These are phyloP conservation scores for Saussurea involucrata DNA, from an alignment of 129 eudicot genomes.

Conservation along the genomic window DNA sequence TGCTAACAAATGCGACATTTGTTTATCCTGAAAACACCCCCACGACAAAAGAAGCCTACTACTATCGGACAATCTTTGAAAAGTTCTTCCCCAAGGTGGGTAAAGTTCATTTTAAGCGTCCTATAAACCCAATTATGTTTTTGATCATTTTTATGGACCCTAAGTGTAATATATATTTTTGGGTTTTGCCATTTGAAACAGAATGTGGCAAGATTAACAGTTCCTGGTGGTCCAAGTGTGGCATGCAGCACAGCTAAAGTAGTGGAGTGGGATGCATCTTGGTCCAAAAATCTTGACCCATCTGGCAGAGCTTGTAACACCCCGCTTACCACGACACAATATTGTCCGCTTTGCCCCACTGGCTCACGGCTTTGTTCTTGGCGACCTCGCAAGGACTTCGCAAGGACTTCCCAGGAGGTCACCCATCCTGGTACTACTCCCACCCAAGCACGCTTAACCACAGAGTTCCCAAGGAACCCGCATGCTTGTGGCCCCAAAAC, in stretches of 20 bases:
- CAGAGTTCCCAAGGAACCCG: too few species aligned
- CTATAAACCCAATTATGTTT: not conserved
- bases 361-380: too few species aligned
- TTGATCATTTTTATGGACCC: not conserved
- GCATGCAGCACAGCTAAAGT: conserved; percentile 99
- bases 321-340: too few species aligned
- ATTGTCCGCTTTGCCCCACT: too few species aligned
- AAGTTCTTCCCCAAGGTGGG: conserved; percentile 91
- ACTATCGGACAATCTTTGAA: conserved; percentile 85
- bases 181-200: conserved; percentile 19
- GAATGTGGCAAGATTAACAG: conserved; percentile 94
- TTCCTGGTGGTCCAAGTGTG: conserved; percentile 97
- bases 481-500: too few species aligned
- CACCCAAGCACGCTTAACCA: too few species aligned
- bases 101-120: not conserved
- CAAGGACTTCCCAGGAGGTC: too few species aligned
- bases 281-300: conserved; percentile 97
- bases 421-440: too few species aligned
- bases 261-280: conserved; percentile 98
- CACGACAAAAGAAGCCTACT: conserved; percentile 88
- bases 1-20: conserved; percentile 80
- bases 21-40: conserved; percentile 97
- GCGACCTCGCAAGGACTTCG: too few species aligned
- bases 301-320: too few species aligned
- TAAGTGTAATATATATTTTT: not conserved